Evolutionary conservation across 495 filamentous ascomycete species (phyloP), one percentile per base, ranked within the genome.

Genomic region (Entonaema liquescens): DNA sequence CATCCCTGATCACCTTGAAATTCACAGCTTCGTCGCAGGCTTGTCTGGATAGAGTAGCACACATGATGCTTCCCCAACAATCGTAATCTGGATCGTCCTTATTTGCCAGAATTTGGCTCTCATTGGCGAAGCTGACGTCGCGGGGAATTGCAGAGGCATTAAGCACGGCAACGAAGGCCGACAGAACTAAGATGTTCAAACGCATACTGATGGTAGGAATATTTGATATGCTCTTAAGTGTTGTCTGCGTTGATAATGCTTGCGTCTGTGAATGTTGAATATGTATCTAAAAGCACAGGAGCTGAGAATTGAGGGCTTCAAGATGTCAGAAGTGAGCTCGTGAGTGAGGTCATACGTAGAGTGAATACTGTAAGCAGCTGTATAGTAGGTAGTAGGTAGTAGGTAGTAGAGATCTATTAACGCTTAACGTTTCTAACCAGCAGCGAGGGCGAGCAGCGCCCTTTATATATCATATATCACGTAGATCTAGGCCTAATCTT

Each of bases 51-150:
- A 72, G 0, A 28, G 64, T 67, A 2, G 6, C 0, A n/a, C 69
- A 72, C 69, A 72, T 72, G 54, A 52, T 72, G 47, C 69, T 67
- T 17, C 69, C 69, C 8, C n/a, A 1, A 47, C 69, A 72, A n/a
- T 72, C 59, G 38, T 61, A 71, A 5, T 57, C 8, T 15, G 12
- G 19, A 3, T 29, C 1, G 1, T 5, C 17, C 26, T 12, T 2
- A 0, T 6, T 6, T 6, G 12, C 7, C 15, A 17, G 25, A 13
- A 21, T 61, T 5, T 13, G 50, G 28, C 36, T 35, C 12, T 59
- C 12, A 6, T 44, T 52, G 8, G 25, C 19, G 56, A 44, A 17
- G 35, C 15, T 54, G 26, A 25, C 2, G 13, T 12, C 19, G 8
- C 17, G 9, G 5, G 23, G 29, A n/a, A n/a, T 40, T 23, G 38